Percentiles rank a stretch among this genome's conserved stretches.
Conservation (phyloP, 2,329 filamentous ascomycete genomes). For the Geosmithia morbida region DNA sequence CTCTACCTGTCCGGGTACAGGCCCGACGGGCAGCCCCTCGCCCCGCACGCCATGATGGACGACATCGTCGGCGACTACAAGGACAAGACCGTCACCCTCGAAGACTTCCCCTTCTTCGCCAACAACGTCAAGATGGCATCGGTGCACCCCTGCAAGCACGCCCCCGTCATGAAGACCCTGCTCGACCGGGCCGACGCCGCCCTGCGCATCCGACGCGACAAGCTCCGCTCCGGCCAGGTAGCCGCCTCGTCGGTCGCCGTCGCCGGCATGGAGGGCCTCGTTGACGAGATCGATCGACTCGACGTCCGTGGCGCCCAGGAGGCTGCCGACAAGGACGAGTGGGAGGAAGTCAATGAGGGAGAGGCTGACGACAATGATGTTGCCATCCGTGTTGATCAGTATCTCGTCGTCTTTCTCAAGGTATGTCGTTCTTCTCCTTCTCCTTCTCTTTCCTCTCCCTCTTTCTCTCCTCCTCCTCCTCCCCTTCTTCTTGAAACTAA, state of each 20-base stretch:
- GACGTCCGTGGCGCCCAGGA: conserved; percentile 38
- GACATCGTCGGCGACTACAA: conserved; percentile 95
- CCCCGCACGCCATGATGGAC: conserved; percentile 83
- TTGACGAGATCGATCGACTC: conserved; percentile 62
- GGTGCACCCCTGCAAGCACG: conserved; percentile 94
- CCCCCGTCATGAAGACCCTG: conserved; percentile 93
- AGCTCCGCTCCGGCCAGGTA: conserved; percentile 49
- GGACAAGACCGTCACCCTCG: conserved; percentile 95
- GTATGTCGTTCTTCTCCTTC: conserved; percentile 25
- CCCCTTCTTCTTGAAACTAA: conserved; percentile 10
- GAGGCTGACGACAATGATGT: conserved; percentile 57
- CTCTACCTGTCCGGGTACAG: conserved; percentile 89
- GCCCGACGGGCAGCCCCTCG: conserved; percentile 63
- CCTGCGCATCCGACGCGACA: conserved; percentile 74
- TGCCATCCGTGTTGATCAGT: conserved; percentile 78
- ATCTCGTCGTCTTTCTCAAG: conserved; percentile 77
- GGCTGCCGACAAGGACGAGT: conserved; percentile 41
- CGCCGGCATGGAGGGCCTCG: conserved; percentile 66
- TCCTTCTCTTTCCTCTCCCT: neutral
- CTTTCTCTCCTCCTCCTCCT: neutral
- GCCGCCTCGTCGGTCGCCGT: conserved; percentile 8
- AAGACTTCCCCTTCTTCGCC: conserved; percentile 92
- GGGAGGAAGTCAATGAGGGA: conserved; percentile 48
- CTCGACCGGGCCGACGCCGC: conserved; percentile 91
- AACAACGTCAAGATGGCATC: conserved; percentile 90